phyloP scores from a whole-genome alignment of 2,329 filamentous ascomycete genomes.

The Trichoderma gracile region DNA sequence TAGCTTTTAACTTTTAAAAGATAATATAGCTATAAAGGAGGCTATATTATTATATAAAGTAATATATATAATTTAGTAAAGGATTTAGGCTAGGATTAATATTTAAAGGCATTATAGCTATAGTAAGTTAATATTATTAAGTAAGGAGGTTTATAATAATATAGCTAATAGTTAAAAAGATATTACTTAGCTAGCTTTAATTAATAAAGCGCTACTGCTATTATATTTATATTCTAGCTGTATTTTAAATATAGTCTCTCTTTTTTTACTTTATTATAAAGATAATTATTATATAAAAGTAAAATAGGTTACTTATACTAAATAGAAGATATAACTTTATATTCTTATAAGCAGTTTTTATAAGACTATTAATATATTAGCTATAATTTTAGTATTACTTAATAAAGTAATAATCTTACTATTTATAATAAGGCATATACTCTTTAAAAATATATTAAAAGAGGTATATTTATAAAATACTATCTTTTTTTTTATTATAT shows the following conservation, averaged over 20 bases:
- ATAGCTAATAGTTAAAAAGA: background rate
- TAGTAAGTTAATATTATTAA: background rate
- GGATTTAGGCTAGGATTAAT: background rate
- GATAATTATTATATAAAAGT: background rate
- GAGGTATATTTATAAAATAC: background rate
- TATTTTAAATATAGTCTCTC: background rate
- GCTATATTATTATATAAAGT: background rate
- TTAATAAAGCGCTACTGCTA: background rate
- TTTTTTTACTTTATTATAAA: background rate
- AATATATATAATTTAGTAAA: too few relatives aligned
- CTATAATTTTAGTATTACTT: background rate
- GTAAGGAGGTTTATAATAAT: background rate
- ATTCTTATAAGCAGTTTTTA: background rate
- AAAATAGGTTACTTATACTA: background rate
- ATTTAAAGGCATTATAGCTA: background rate
- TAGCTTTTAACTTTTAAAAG: background rate
- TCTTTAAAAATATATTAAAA: background rate
- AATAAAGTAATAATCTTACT: background rate
- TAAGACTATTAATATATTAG: background rate
- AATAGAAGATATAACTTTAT: background rate
- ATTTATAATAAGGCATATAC: background rate
- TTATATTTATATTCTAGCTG: background rate
- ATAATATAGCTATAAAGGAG: background rate
- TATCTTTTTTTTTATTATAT: background rate
- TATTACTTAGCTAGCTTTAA: background rate